Evolutionary conservation across 768 basidiomycete genomes (phyloP).

Genomic region (Mycena floridula): DNA sequence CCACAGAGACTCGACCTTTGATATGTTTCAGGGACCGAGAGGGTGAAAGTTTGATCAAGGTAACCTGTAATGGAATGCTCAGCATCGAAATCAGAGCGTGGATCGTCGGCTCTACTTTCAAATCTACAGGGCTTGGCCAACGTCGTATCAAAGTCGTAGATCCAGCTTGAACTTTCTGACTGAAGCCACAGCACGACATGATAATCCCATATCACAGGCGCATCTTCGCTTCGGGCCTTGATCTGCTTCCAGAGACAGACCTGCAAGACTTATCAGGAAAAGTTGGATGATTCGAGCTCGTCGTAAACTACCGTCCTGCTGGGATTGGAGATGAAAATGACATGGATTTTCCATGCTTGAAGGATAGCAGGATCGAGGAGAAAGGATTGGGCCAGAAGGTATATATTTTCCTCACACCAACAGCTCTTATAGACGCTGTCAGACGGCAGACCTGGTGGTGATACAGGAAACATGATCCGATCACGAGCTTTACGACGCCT

Average conservation of each 20-base stretch:
- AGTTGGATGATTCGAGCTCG: neutral
- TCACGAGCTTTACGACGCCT: too few species aligned
- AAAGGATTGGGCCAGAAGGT: constrained; percentile 46
- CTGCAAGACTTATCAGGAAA: constrained; percentile 28
- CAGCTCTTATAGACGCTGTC: constrained; percentile 45
- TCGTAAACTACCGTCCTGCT: constrained; percentile 41
- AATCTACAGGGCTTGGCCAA: constrained; percentile 42
- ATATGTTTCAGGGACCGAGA: constrained; percentile 28
- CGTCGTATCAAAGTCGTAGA: constrained; percentile 72
- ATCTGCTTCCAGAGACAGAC: constrained; percentile 63
- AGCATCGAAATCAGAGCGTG: constrained; percentile 8
- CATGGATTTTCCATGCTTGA: constrained; percentile 42
- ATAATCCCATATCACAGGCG: constrained; percentile 65
- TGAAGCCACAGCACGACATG: constrained; percentile 59
- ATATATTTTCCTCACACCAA: constrained; percentile 75
- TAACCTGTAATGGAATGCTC: constrained; percentile 33
- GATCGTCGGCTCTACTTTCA: neutral
- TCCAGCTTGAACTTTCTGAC: constrained; percentile 46
- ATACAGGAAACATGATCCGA: constrained; percentile 1
- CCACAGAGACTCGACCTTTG: constrained; percentile 31
- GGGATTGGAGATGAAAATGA: constrained; percentile 61
- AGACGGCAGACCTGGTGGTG: constrained; percentile 27
- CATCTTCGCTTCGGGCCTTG: constrained; percentile 23
- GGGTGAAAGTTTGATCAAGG: constrained; percentile 36
- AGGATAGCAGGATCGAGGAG: constrained; percentile 17